Conservation (phyloP, 2,329 filamentous ascomycete genomes). For the Sphaerostilbella broomeana region DNA sequence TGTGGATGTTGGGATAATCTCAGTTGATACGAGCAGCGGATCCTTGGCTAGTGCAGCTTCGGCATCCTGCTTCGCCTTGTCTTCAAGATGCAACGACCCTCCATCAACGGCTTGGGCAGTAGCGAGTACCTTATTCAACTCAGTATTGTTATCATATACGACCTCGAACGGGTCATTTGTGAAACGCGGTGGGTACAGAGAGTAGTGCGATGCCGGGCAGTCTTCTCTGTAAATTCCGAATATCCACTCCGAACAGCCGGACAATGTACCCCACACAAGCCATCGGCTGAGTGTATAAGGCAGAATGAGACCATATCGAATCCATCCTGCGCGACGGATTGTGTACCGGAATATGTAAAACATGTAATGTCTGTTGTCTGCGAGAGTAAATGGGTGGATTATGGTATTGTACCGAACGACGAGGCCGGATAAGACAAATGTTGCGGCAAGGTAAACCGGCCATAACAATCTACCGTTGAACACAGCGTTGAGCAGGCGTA, state of each 20-base stretch:
- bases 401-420: constrained; percentile 80
- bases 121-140: neutral
- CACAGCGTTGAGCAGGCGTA: constrained; percentile 12
- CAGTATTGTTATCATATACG: neutral
- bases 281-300: constrained; percentile 67
- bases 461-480: constrained; percentile 32
- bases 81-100: neutral
- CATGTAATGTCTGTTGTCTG: constrained; percentile 94
- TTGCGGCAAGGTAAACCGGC: constrained; percentile 28
- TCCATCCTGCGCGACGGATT: constrained; percentile 56
- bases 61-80: neutral
- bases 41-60: constrained; percentile 20
- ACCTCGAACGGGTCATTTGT: constrained; percentile 25
- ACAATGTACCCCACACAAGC: constrained; percentile 59
- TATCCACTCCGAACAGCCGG: constrained; percentile 31
- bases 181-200: constrained; percentile 16
- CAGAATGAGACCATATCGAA: constrained; percentile 62
- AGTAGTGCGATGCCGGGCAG: constrained; percentile 2
- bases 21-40: constrained; percentile 21
- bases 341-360: constrained; percentile 92
- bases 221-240: constrained; percentile 4
- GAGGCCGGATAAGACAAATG: constrained; percentile 31
- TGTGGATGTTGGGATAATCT: constrained; percentile 41
- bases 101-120: neutral
- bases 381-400: constrained; percentile 89